Evolutionary conservation across 208 protist genomes (phyloP), one percentile per base, ranked within the genome.

Genomic region (Acanthamoeba pearcei): DNA sequence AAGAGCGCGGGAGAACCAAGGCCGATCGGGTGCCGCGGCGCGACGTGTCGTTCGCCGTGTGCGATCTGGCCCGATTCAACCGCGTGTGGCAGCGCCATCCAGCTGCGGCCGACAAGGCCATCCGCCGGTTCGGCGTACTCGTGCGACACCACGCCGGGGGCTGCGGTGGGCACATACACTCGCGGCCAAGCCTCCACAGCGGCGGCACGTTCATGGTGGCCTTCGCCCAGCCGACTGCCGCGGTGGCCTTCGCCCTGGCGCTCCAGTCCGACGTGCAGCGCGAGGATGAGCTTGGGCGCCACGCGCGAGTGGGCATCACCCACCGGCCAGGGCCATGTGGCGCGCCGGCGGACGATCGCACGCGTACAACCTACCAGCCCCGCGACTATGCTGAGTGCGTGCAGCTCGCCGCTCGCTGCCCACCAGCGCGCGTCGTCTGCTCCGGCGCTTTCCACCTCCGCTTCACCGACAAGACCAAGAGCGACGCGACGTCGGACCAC

Each of bases 151-250:
- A 53, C 38, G 32, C 42, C 42, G 24, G 46, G 1, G 6, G 9
- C 19, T 3, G 57, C 38, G 74, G 74, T 24, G 74, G 74, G 10
- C 74, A 83, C 24, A 24, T 83, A 38, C 57, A 57, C 2, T 83
- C 74, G 38, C 32, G 24, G 22, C 38, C 74, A 2, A 83, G 74
- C 74, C 57, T 83, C 74, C 74, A 83, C 74, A 83, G 74, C 74
- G 74, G 74, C 74, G 74, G 74, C 46, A 83, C 74, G 8, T 83
- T 83, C 74, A 83, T 83, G 74, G 19, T 83, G 74, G 74, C 74
- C 38, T 83, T 83, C 12, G 74, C 4, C 38, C 19, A n/a, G 1
- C 38, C 74, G 5, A 0, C 46, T 3, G 15, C 32, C 0, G 74
- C 74, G 17, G 74, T 42, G 19, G 32, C n/a, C 10, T 83, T n/a